Conservation (phyloP, 768 basidiomycete genomes). For the Russula sp. region DNA sequence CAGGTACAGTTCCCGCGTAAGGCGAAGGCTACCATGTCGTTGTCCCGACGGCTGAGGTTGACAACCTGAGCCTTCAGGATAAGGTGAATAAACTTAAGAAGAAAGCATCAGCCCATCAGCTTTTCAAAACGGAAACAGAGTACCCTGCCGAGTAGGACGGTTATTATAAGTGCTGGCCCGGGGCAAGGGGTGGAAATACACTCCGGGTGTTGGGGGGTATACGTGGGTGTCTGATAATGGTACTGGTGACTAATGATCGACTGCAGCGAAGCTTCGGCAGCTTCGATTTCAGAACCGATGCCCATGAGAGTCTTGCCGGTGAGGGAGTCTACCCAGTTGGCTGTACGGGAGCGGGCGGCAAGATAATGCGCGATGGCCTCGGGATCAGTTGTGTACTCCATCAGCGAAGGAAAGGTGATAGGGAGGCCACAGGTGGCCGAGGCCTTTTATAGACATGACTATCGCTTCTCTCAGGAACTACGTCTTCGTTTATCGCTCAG, state of each 20-base stretch:
- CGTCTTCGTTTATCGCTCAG: too few relatives aligned
- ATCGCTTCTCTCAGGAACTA: too few relatives aligned
- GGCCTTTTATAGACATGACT: slow-evolving; percentile 6
- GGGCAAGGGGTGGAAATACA: too few relatives aligned
- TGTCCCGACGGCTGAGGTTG: not conserved
- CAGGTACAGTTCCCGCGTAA: not conserved
- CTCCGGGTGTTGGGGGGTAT: too few relatives aligned
- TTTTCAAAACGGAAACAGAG: not conserved
- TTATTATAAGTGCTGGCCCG: not conserved
- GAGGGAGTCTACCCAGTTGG: slow-evolving; percentile 56
- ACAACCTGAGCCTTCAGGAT: not conserved
- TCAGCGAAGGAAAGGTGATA: slow-evolving; percentile 41
- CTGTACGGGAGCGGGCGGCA: slow-evolving; percentile 59
- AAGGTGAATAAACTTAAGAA: not conserved
- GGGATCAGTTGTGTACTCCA: slow-evolving; percentile 59
- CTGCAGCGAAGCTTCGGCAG: too few relatives aligned
- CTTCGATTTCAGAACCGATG: too few relatives aligned
- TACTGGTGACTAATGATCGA: too few relatives aligned
- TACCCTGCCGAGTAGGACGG: not conserved
- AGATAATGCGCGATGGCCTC: slow-evolving; percentile 58
- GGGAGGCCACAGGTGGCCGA: slow-evolving; percentile 21
- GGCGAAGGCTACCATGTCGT: too few relatives aligned
- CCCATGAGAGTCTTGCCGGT: slow-evolving; percentile 38
- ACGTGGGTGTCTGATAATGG: too few relatives aligned
- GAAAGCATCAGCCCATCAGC: not conserved